Conservation (phyloP, 2,329 filamentous ascomycete species). For the Parastagonospora avenae region DNA sequence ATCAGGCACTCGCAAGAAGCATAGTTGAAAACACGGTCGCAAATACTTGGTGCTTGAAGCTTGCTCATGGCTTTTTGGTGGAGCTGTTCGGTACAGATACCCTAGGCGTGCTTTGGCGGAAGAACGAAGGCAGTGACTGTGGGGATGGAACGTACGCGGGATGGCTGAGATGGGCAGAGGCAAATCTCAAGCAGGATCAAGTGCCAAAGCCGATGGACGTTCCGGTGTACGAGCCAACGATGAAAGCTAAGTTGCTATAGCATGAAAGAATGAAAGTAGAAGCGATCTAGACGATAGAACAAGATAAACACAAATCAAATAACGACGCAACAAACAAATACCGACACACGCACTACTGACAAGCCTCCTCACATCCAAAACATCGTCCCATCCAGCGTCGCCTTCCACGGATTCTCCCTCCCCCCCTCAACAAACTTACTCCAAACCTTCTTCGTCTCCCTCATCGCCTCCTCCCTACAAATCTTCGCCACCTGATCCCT, state of each 20-base stretch:
- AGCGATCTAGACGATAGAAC: background rate
- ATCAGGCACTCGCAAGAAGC: slow-evolving; percentile 56
- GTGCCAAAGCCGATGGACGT: slow-evolving; percentile 15
- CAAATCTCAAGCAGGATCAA: slow-evolving; percentile 53
- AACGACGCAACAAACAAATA: too few species aligned
- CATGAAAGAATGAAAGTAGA: background rate
- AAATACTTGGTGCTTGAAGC: slow-evolving; percentile 60
- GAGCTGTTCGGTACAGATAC: slow-evolving; percentile 55
- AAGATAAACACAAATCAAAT: background rate
- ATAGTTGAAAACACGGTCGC: slow-evolving; percentile 59
- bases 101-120: slow-evolving; percentile 60
- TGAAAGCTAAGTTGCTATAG: slow-evolving; percentile 9
- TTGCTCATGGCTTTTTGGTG: slow-evolving; percentile 61
- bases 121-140: slow-evolving; percentile 55
- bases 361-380: too few species aligned
- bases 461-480: too few species aligned
- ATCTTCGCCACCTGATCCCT: too few species aligned
- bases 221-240: slow-evolving; percentile 19
- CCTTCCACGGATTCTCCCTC: too few species aligned
- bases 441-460: too few species aligned
- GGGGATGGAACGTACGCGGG: slow-evolving; percentile 59
- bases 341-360: too few species aligned
- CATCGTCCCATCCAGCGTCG: too few species aligned
- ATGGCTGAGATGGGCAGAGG: slow-evolving; percentile 59
- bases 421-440: too few species aligned